Base-by-base conservation (phyloP, 352 stramenopile genomes). In the Phytopythium vexans region DNA sequence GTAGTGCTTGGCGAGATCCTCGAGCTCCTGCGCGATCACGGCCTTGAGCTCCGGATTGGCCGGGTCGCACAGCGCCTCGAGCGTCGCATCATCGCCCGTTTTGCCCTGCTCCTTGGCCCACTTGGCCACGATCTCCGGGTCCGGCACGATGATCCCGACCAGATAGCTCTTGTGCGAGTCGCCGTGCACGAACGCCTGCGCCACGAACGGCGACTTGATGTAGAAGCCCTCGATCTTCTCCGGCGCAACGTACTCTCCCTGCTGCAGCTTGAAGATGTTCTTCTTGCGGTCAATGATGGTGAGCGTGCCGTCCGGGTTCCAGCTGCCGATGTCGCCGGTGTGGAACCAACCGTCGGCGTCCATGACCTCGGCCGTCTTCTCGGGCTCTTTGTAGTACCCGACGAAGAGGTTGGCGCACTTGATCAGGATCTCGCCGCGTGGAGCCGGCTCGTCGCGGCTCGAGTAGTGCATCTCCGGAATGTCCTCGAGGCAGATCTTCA, bases 391-490 rank as follows among this genome's bases (percentile, higher is more conserved):
- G 79, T 97, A 98, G 75, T 99, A 99, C 1, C 95, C 95, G 44
- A 72, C 61, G 49, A 95, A 92, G 6, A 98, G 66, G 52, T 88
- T 94, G 12, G 67, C 62, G 21, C 92, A 90, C 33, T 77, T 79
- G 48, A 95, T 86, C 14, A 98, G 73, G 58, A 94, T 92, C 36
- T 84, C 72, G 27, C 93, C 94, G 16, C 79, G 89, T 45, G 95
- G 74, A 43, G 70, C 57, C 0, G 74, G 72, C 41, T 61, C 64
- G 50, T 89, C 75, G 6, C 55, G 41, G 45, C 57, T 75, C 4
- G 86, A 78, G 77, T 99, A 99, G 54, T 96, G 94, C 95, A 99
- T 99, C 37, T 99, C 96, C 0, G 90, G 89, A 6, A 99, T 90
- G 62, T 98, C 89, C 31, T 92, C 85, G 11, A 99, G 79, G 4